Evolutionary conservation across 2,329 filamentous ascomycete genomes (phyloP).

Genomic region (Colletotrichum acutatum): DNA sequence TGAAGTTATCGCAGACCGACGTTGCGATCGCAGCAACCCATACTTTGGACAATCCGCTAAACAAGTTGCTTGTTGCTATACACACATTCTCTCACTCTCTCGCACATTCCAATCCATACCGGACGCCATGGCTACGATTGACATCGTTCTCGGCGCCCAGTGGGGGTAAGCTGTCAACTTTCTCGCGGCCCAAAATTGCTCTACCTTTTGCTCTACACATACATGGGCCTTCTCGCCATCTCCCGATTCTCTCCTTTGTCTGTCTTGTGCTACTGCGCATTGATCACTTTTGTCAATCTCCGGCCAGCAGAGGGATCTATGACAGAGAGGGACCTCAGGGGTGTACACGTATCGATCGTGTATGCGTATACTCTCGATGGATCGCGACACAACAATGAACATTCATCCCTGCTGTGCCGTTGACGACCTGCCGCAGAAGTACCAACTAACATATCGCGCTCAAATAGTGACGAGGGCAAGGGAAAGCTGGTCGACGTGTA

Average conservation of each 20-base stretch:
- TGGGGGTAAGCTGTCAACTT: slow-evolving; percentile 47
- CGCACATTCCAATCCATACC: neutral
- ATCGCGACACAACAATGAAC: neutral
- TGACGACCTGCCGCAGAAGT: neutral
- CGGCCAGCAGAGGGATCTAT: slow-evolving; percentile 10
- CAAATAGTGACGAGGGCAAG: slow-evolving; percentile 50
- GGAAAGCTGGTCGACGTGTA: slow-evolving; percentile 51
- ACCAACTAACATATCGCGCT: slow-evolving; percentile 20
- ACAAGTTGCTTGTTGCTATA: slow-evolving; percentile 27
- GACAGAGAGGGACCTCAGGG: neutral
- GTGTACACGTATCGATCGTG: neutral
- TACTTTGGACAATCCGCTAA: slow-evolving; percentile 26
- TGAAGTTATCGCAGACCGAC: slow-evolving; percentile 36
- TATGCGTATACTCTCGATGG: neutral
- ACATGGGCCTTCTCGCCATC: neutral
- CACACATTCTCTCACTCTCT: neutral
- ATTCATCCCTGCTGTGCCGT: slow-evolving; percentile 7
- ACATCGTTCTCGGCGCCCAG: slow-evolving; percentile 50
- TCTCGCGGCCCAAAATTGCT: slow-evolving; percentile 28
- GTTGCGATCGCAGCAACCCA: slow-evolving; percentile 36
- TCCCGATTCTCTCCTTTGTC: neutral
- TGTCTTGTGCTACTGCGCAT: neutral
- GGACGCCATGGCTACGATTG: slow-evolving; percentile 40
- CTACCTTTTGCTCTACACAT: slow-evolving; percentile 31
- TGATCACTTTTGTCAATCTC: neutral